phyloP scores from a whole-genome alignment of 345 rosid genomes.

The Passiflora organensis region DNA sequence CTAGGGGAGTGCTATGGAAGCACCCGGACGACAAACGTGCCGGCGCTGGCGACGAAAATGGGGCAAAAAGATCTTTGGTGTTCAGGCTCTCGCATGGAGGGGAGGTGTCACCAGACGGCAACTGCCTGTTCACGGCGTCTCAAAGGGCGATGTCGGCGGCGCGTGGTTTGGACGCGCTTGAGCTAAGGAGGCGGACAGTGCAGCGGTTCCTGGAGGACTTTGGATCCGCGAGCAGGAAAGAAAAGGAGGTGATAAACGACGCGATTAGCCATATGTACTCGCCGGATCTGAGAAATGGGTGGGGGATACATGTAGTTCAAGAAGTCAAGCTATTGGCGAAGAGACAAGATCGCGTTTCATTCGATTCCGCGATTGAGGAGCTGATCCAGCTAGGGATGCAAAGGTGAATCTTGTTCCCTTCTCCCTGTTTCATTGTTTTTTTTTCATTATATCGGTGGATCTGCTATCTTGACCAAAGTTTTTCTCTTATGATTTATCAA shows the following conservation, averaged over 20 bases:
- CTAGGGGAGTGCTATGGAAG: constrained; percentile 86
- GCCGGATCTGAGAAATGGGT: constrained; percentile 96
- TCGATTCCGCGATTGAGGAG: constrained; percentile 77
- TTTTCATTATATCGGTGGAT: not conserved
- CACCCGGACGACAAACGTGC: constrained; percentile 43
- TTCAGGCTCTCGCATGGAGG: constrained; percentile 88
- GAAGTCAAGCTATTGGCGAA: constrained; percentile 78
- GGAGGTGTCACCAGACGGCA: constrained; percentile 89
- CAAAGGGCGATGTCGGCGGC: constrained; percentile 55
- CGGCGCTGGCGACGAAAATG: constrained; percentile 24
- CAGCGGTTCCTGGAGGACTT: constrained; percentile 61
- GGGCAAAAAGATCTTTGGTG: constrained; percentile 41
- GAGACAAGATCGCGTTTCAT: constrained; percentile 57
- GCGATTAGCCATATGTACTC: constrained; percentile 83
- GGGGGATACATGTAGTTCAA: constrained; percentile 97
- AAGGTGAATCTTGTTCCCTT: constrained; percentile 34
- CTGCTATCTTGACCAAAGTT: not conserved
- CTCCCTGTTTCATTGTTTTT: not conserved
- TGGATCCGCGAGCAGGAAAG: constrained; percentile 52
- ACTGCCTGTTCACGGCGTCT: constrained; percentile 94
- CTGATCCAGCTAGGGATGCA: constrained; percentile 85
- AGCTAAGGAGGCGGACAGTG: constrained; percentile 61
- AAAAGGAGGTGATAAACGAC: constrained; percentile 40
- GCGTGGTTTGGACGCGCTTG: constrained; percentile 76
- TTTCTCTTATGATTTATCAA: not conserved